Conservation (phyloP, 2,329 filamentous ascomycete genomes). For the Sporothrix inflata region DNA sequence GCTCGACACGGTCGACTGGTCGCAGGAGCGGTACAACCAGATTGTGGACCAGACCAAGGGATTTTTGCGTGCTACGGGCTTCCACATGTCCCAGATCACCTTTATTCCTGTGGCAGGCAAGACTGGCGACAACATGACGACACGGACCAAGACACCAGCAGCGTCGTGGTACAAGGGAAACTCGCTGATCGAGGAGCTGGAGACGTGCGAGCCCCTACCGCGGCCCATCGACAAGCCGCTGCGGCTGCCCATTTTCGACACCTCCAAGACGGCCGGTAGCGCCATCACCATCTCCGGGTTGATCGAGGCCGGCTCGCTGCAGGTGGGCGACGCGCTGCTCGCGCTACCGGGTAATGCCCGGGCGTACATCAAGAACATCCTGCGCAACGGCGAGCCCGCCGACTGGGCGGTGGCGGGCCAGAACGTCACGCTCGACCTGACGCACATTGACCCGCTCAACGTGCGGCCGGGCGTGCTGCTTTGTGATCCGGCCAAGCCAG, state of each 20-base stretch:
- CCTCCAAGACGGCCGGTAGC: conserved; percentile 80
- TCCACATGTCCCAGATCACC: conserved; percentile 76
- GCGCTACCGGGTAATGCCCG: conserved; percentile 81
- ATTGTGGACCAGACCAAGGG: conserved; percentile 81
- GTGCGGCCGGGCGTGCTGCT: conserved; percentile 83
- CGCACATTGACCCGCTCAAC: conserved; percentile 82
- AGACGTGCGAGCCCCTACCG: conserved; percentile 74
- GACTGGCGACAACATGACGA: conserved; percentile 81
- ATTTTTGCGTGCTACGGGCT: conserved; percentile 82
- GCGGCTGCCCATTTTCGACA: conserved; percentile 83
- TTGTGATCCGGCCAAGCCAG: conserved; percentile 69
- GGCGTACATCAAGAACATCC: conserved; percentile 79
- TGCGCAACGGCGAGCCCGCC: conserved; percentile 68
- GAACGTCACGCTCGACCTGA: conserved; percentile 80
- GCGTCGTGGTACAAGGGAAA: conserved; percentile 79
- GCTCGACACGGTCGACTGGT: conserved; percentile 86
- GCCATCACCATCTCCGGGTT: conserved; percentile 85
- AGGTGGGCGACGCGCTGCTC: conserved; percentile 78
- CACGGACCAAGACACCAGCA: conserved; percentile 56
- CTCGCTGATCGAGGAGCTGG: conserved; percentile 82
- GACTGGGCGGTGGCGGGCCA: conserved; percentile 66
- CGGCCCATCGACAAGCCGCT: conserved; percentile 77
- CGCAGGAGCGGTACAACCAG: conserved; percentile 77
- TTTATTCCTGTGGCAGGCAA: conserved; percentile 92
- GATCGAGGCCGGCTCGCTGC: conserved; percentile 80